Percentiles rank a stretch among this genome's conserved stretches.
phyloP scores from a whole-genome alignment of 1,284 basidiomycete species.

The Porodaedalea pini region DNA sequence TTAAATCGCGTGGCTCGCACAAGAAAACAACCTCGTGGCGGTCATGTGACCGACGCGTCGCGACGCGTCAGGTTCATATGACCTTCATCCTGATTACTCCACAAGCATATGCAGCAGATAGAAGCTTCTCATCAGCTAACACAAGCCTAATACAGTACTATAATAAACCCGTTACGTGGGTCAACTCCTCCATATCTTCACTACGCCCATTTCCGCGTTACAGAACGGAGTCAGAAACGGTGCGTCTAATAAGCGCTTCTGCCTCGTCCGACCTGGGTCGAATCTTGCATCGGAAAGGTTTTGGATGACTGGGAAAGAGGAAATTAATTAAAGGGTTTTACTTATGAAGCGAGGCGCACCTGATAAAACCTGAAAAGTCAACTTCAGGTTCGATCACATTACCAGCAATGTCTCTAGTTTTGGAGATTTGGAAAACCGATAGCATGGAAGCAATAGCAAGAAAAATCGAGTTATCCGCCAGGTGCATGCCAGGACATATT shows the following conservation, averaged over 20 bases:
- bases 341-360: neutral
- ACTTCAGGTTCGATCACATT: slow-evolving; percentile 30
- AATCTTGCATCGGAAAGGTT: slow-evolving; percentile 20
- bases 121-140: no score
- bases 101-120: no score
- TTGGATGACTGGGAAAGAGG: slow-evolving; percentile 15
- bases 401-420: slow-evolving; percentile 29
- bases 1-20: neutral
- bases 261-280: slow-evolving; percentile 11
- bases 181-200: no score
- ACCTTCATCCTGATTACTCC: neutral
- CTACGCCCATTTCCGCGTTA: no score
- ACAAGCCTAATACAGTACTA: no score
- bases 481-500: slow-evolving; percentile 33
- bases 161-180: no score
- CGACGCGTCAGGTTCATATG: slow-evolving; percentile 3
- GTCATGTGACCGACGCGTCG: slow-evolving; percentile 12
- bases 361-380: slow-evolving; percentile 18
- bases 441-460: slow-evolving; percentile 31
- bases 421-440: slow-evolving; percentile 30
- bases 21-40: neutral
- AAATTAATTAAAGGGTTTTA: neutral
- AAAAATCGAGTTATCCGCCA: slow-evolving; percentile 35
- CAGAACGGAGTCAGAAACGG: neutral
- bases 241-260: slow-evolving; percentile 4